Evolutionary conservation across 768 basidiomycete species (phyloP).

Genomic region (Suillus placidus): DNA sequence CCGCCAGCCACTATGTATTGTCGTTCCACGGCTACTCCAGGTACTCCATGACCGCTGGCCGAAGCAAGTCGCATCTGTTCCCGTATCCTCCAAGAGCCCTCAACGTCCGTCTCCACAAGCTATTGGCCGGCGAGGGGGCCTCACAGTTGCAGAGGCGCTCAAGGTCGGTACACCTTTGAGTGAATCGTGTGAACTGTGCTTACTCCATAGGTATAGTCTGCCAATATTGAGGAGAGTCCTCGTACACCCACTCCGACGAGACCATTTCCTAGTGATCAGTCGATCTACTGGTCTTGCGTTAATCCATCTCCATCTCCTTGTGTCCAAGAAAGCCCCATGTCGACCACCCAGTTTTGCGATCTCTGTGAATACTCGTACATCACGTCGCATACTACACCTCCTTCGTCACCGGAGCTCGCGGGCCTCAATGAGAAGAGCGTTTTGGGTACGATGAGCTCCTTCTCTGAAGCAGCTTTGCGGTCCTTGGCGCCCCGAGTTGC

Average conservation of each 20-base stretch:
- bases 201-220: neutral
- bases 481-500: neutral
- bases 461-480: constrained; percentile 1
- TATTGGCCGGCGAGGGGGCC: constrained; percentile 26
- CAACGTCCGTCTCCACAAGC: constrained; percentile 16
- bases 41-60: neutral
- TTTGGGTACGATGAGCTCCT: neutral
- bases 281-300: constrained; percentile 16
- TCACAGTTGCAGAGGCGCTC: constrained; percentile 18
- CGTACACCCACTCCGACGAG: no score
- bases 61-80: neutral
- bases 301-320: constrained; percentile 3
- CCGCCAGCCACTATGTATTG: no score
- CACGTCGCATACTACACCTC: constrained; percentile 34
- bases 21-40: constrained; percentile 2
- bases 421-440: constrained; percentile 12
- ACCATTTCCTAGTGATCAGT: constrained; percentile 9
- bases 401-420: constrained; percentile 27
- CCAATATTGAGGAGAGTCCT: neutral
- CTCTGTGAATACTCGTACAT: constrained; percentile 35
- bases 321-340: constrained; percentile 11
- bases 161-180: neutral
- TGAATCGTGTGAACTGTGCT: neutral
- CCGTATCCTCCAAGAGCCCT: constrained; percentile 4
- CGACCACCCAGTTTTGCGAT: constrained; percentile 23